Base-by-base conservation (phyloP, 768 basidiomycete genomes). In the Boletus tomentosulus region DNA sequence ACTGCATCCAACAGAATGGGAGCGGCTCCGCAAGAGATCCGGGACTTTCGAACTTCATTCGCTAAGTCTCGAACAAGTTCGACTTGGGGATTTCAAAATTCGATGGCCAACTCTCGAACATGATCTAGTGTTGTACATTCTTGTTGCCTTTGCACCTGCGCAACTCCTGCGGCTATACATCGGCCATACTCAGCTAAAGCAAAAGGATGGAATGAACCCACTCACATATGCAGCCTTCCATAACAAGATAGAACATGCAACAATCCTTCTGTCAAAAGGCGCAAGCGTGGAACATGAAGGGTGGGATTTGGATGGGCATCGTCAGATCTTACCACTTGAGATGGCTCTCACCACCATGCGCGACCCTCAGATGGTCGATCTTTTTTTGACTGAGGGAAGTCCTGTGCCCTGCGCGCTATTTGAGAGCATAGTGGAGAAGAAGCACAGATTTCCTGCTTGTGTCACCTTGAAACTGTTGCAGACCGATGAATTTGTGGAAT, bases 401-500 rank as follows among this genome's bases (percentile, higher is more conserved):
- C 47, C 42, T n/a, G 41, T 54, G 15, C 53, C 47, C 3, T 9
- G 22, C 2, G 2, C 2, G 4, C 15, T 54, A 11, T 35, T 54
- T 11, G 13, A 44, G 19, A 15, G 3, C 13, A 13, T 30, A 24
- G 19, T 43, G 13, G 6, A 13, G 19, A 19, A 15, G 13, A 3
- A 5, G 6, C 19, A 19, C 8, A 10, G 27, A 3, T 7, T 39
- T n/a, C 7, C 38, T 16, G 12, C n/a, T 27, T 15, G 6, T 13
- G 11, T 49, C 8, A 11, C 46, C 6, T 12, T 49, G 12, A 54
- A n/a, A 3, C 16, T 61, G 4, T 16, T 61, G 8, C 57, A 58
- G 25, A 56, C 59, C 3, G 46, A 50, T 12, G 53, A 57, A 13
- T 60, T 60, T 16, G 44, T 22, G 6, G 58, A 61, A 30, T 62